Evolutionary conservation across 1,139 yeast genomes (phyloP), one percentile per base, ranked within the genome.

Genomic region (Meyerozyma elateridarum): DNA sequence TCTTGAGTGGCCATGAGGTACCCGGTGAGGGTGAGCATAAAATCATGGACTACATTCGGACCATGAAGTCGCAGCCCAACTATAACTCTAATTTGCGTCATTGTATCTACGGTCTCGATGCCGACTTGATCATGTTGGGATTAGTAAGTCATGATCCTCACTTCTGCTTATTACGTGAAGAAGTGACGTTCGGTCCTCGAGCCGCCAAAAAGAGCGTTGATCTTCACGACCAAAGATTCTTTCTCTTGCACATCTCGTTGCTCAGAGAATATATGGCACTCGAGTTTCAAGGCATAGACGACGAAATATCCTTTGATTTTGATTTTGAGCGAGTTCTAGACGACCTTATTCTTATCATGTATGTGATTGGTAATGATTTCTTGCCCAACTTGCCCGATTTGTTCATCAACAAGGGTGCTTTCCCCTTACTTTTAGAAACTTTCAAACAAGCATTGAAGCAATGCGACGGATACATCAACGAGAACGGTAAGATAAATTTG

Each of bases 11-110:
- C 33, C 96, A 94, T 44, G 91, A 91, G 45, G 97, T 88, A n/a
- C 99, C 99, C 3, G 99, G 99, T 42, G 98, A 93, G 70, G 99
- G 99, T 55, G 98, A 93, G 63, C 98, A 91, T 63, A 91, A 91
- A 56, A 87, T 91, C 47, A 91, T 91, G 98, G 87, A 85, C 49
- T 93, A 79, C 51, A 87, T 93, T 42, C 76, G 98, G 57, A 70
- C 80, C 29, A 82, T 82, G 58, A 79, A 94, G 46, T 72, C 85
- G 9, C 85, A 80, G 44, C 76, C 80, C 1, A 73, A 71, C 31
- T 85, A 87, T 50, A 76, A 89, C 52, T 84, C 94, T 30, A 87
- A 91, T 52, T 77, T 91, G 14, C 77, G 91, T 51, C 99, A 93
- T 54, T 91, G 97, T 66, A 85, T 93, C 37, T 93, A 93, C 54